phyloP scores from a whole-genome alignment of 2,329 filamentous ascomycete genomes.

The Clarireedia homoeocarpa region DNA sequence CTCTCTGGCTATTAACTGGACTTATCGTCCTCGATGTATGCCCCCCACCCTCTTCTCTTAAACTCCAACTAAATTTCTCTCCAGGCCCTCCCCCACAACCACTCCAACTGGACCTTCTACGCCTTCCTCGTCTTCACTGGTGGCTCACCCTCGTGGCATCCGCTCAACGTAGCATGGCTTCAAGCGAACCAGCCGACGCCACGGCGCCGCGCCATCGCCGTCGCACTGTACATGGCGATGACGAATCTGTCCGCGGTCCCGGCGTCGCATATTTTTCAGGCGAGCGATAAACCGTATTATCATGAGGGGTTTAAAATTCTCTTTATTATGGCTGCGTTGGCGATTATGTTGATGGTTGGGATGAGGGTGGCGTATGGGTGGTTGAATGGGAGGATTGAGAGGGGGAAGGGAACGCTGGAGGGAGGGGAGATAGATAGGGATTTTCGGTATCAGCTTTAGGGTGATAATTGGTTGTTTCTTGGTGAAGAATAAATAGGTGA shows the following conservation, averaged over 20 bases:
- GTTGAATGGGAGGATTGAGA: slow-evolving; percentile 4
- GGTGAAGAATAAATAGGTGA: too few relatives aligned
- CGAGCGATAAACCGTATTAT: slow-evolving; percentile 6
- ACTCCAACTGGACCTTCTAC: slow-evolving; percentile 7
- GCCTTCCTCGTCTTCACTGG: slow-evolving; percentile 6
- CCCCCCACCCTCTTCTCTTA: background rate
- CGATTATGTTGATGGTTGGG: slow-evolving; percentile 1
- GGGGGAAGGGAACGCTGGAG: slow-evolving; percentile 4
- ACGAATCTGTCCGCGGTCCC: slow-evolving; percentile 3
- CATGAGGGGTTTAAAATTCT: slow-evolving; percentile 4
- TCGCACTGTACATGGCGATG: slow-evolving; percentile 6
- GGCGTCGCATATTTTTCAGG: slow-evolving; percentile 5
- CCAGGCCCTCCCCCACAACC: slow-evolving; percentile 3
- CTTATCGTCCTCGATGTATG: slow-evolving; percentile 6
- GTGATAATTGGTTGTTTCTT: too few relatives aligned
- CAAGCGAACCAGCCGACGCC: slow-evolving; percentile 4
- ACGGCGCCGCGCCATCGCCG: slow-evolving; percentile 1
- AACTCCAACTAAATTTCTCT: background rate
- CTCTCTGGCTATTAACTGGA: slow-evolving; percentile 2
- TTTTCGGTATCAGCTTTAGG: slow-evolving; percentile 7
- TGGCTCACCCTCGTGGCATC: slow-evolving; percentile 5
- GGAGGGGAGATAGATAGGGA: slow-evolving; percentile 5
- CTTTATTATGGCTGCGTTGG: slow-evolving; percentile 6
- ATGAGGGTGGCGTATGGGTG: slow-evolving; percentile 6
- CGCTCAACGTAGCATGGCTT: slow-evolving; percentile 9